These are phyloP conservation scores for Cinnamomum chago DNA, from an alignment of 164 flowering plant species.

Conservation along the genomic window DNA sequence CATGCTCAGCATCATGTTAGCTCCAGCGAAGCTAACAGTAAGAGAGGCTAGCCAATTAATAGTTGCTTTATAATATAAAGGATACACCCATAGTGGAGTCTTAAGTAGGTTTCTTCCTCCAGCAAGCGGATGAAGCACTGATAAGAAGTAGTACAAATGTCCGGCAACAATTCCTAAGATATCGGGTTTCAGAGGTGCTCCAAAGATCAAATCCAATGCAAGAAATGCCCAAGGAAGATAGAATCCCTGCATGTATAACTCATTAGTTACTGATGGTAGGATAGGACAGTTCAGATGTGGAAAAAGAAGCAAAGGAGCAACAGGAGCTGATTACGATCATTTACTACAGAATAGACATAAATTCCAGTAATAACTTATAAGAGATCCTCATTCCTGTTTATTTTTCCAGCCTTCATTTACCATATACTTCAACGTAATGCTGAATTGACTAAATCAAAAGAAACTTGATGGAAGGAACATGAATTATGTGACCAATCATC, in stretches of 20 bases:
- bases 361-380: no score
- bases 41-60: neutral
- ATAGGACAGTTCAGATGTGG: neutral
- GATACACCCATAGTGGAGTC: conserved; percentile 68
- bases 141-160: conserved; percentile 47
- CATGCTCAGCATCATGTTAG: neutral
- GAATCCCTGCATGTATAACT: conserved; percentile 36
- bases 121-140: conserved; percentile 55
- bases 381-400: no score
- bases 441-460: neutral
- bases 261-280: neutral
- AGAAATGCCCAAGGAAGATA: conserved; percentile 56
- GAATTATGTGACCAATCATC: no score
- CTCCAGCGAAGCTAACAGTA: neutral
- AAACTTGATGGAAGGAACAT: neutral
- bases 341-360: no score
- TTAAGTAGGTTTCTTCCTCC: conserved; percentile 32
- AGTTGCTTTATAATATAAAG: conserved; percentile 17
- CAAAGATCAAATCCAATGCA: conserved; percentile 40
- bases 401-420: no score
- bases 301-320: neutral
- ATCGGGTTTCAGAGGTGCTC: conserved; percentile 32
- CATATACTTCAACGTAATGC: neutral
- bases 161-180: conserved; percentile 50
- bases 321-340: neutral